Evolutionary conservation across 2,329 filamentous ascomycete genomes (phyloP), one percentile per base, ranked within the genome.

Genomic region (Verticillium nubilum): DNA sequence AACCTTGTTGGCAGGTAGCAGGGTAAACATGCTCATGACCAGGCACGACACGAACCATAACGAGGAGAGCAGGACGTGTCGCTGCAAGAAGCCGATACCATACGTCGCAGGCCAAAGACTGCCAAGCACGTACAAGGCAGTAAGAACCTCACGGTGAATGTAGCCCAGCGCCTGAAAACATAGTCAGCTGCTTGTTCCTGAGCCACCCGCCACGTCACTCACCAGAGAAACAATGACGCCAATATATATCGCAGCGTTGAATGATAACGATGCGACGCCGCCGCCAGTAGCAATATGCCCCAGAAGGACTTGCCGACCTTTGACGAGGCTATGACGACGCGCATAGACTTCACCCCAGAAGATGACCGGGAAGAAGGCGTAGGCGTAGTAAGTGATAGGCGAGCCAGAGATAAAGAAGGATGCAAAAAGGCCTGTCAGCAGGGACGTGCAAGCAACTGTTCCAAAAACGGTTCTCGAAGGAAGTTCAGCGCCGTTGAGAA

Each of bases 311-410:
- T 81, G 82, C 57, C 83, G 80, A 3, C 92, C 93, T 62, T 86
- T 82, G 5, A 76, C 68, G 13, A 97, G 73, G 50, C 90, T 90
- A 53, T 82, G 80, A 59, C 92, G 84, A 28, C 90, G 86, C 3
- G 91, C 90, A 73, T 89, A 94, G 0, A 97, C 91, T 69, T 97
- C 93, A 73, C 97, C 94, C 95, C 95, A 99, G 76, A 99, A 98
- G 60, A 91, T 84, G 2, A 97, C 87, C 0, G 95, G 95, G 73
- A 99, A 99, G 67, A 96, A 84, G 0, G 89, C 90, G 71, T 99
- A 99, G 2, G 86, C 85, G 69, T 98, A 99, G 73, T 99, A 99
- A 2, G 90, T 89, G 60, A 80, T 71, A 0, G 94, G 89, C 1
- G 93, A 97, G 52, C 86, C 84, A 53, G 96, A 94, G 60, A 91